A percentile compares a stretch with the other conserved stretches of the same genome.
These are phyloP conservation scores for Hygrocybe coccinea DNA, from an alignment of 768 basidiomycete genomes.

Conservation along the genomic window DNA sequence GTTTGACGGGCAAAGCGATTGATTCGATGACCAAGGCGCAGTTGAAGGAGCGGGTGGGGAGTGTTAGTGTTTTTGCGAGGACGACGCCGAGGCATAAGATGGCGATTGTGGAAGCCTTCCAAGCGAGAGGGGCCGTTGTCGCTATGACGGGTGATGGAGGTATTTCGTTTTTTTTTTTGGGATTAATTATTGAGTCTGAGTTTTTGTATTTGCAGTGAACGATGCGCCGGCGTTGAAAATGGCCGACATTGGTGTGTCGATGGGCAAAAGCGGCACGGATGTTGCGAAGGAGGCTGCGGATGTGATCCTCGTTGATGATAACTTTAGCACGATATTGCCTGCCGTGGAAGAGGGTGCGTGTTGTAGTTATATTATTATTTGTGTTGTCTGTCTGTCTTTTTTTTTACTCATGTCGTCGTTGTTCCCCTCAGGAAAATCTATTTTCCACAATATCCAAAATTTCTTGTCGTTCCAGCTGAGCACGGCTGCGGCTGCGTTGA, in stretches of 20 bases:
- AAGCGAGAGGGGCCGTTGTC: conserved; percentile 81
- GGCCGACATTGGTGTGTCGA: conserved; percentile 96
- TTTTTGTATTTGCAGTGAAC: conserved; percentile 80
- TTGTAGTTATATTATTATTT: neutral
- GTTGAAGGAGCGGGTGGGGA: conserved; percentile 75
- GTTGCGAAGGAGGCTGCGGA: conserved; percentile 98
- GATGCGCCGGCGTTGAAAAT: conserved; percentile 95
- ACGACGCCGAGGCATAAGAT: conserved; percentile 98
- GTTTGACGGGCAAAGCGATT: conserved; percentile 78
- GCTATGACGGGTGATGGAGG: conserved; percentile 98
- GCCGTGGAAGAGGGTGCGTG: conserved; percentile 85
- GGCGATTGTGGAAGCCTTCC: conserved; percentile 93
- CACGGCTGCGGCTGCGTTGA: conserved; percentile 92
- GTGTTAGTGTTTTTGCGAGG: conserved; percentile 85
- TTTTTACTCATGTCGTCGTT: conserved; percentile 12
- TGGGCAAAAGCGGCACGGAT: conserved; percentile 98
- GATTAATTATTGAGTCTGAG: conserved; percentile 2
- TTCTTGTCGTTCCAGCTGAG: conserved; percentile 96
- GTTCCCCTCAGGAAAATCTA: conserved; percentile 94
- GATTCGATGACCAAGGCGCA: conserved; percentile 80
- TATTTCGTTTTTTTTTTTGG: conserved; percentile 31
- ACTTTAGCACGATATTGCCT: conserved; percentile 90
- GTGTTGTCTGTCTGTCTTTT: neutral
- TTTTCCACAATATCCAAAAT: conserved; percentile 98
- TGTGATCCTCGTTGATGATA: conserved; percentile 94